Evolutionary conservation across 345 rosid species (phyloP), one percentile per base, ranked within the genome.

Genomic region (Eucalyptus sideroxylon): DNA sequence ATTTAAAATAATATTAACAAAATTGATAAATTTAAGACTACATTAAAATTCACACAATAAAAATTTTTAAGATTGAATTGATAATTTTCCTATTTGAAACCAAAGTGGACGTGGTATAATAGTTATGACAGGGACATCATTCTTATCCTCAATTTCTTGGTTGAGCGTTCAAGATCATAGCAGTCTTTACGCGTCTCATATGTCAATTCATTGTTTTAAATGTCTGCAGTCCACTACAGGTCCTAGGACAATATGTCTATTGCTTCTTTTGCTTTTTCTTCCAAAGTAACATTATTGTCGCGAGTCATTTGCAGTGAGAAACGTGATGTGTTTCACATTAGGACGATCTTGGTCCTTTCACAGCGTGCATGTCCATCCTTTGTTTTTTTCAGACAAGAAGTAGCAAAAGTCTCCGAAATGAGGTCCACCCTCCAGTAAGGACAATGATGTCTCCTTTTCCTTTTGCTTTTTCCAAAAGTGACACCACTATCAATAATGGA

Each of bases 61-160:
- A 62, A 3, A 0, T 30, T 4, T 4, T 14, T 30, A 62, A 16
- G 37, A 62, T 14, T 0, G 1, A 30, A 62, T 62, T 6, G 4
- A 0, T 14, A 62, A 24, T 60, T 26, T 60, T 11, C n/a, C 2
- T 11, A 4, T 26, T 60, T 24, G 67, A 23, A 55, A 59, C 6
- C 1, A 55, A 55, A 55, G 11, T 55, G 27, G 27, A 23, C 11
- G 0, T 59, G 12, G 3, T 26, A 59, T 2, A 0, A 11, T 59
- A 59, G 6, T 24, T 5, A 59, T 59, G 65, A 59, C 15, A 59
- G 1, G 14, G 2, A 24, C 12, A 59, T 0, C 13, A 0, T 59
- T 59, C 0, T 59, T 26, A 59, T 59, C 30, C 0, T 0, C 3
- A 56, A 24, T 56, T 56, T 59, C 10, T 1, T 1, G 5, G 5